Percentiles rank a stretch among this genome's conserved stretches.
Evolutionary conservation across 2,329 filamentous ascomycete species (phyloP).

Genomic region (Fusarium gaditjirri): DNA sequence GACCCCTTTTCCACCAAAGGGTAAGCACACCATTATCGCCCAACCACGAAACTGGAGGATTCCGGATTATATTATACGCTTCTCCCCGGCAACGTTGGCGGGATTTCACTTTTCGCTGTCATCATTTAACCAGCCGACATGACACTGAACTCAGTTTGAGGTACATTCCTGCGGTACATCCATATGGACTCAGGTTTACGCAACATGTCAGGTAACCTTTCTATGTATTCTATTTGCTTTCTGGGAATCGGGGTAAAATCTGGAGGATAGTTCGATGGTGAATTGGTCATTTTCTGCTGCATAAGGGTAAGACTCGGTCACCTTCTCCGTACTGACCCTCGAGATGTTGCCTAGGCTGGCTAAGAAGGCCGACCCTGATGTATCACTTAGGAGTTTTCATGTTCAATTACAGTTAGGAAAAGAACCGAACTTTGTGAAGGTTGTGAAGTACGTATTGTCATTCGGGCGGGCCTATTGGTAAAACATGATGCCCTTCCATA

Average conservation of each 20-base stretch:
- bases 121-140: constrained; percentile 16
- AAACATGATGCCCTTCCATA: constrained; percentile 46
- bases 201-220: constrained; percentile 41
- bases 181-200: constrained; percentile 19
- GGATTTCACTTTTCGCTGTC: not conserved
- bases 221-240: constrained; percentile 47
- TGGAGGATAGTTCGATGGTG: constrained; percentile 15
- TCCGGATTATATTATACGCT: not conserved
- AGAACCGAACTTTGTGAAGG: constrained; percentile 23
- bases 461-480: constrained; percentile 44
- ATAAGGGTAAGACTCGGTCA: constrained; percentile 61
- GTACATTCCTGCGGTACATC: constrained; percentile 1
- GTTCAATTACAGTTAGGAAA: constrained; percentile 28
- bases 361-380: constrained; percentile 34
- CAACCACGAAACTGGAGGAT: constrained; percentile 12
- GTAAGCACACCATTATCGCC: constrained; percentile 30
- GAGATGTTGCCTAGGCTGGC: constrained; percentile 31
- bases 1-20: constrained; percentile 36
- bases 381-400: constrained; percentile 43
- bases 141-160: not conserved
- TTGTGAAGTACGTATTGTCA: constrained; percentile 40
- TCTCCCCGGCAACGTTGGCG: not conserved
- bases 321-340: constrained; percentile 47
- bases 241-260: constrained; percentile 27
- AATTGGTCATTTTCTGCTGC: constrained; percentile 34